Percentiles rank a stretch among this genome's conserved stretches.
Conservation (phyloP, 2,329 filamentous ascomycete species). For the Colletotrichum liaoningense region DNA sequence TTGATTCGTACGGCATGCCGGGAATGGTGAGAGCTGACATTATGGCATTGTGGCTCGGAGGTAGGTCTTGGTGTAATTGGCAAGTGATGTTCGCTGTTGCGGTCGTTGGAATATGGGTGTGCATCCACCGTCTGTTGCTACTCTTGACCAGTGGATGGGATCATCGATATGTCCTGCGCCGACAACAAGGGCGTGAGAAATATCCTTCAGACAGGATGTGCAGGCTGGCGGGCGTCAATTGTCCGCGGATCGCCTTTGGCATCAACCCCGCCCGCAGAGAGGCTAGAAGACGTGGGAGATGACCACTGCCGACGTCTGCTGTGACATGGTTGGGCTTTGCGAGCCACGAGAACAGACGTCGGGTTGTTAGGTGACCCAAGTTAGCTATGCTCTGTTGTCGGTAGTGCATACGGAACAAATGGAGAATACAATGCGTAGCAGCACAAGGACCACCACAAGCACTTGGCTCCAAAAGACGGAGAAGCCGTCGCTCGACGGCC, state of each 20-base stretch:
- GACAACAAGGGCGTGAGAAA: not conserved
- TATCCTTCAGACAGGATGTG: not conserved
- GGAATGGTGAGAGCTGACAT: not conserved
- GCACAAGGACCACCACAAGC: not conserved
- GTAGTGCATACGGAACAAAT: slow-evolving; percentile 1
- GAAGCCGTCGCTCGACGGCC: slow-evolving; percentile 5
- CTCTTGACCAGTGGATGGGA: not conserved
- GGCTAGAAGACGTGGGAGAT: slow-evolving; percentile 3
- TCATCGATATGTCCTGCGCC: not conserved
- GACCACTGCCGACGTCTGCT: not conserved
- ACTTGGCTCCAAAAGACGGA: slow-evolving; percentile 9
- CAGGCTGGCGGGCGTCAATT: slow-evolving; percentile 3
- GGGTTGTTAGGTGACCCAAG: slow-evolving; percentile 5
- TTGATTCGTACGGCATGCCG: not conserved
- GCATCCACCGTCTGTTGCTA: not conserved
- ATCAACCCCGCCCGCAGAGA: slow-evolving; percentile 15
- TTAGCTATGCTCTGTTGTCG: not conserved
- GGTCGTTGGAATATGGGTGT: too few species aligned
- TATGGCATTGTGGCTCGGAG: not conserved
- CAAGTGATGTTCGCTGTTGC: not conserved
- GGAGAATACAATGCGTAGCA: slow-evolving; percentile 4
- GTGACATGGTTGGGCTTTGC: slow-evolving; percentile 11
- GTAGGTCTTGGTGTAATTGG: not conserved
- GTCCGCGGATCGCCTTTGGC: slow-evolving; percentile 11
- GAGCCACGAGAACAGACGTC: slow-evolving; percentile 24